Evolutionary conservation across 495 filamentous ascomycete species (phyloP), one percentile per base, ranked within the genome.

Genomic region (Neurospora pannonica): DNA sequence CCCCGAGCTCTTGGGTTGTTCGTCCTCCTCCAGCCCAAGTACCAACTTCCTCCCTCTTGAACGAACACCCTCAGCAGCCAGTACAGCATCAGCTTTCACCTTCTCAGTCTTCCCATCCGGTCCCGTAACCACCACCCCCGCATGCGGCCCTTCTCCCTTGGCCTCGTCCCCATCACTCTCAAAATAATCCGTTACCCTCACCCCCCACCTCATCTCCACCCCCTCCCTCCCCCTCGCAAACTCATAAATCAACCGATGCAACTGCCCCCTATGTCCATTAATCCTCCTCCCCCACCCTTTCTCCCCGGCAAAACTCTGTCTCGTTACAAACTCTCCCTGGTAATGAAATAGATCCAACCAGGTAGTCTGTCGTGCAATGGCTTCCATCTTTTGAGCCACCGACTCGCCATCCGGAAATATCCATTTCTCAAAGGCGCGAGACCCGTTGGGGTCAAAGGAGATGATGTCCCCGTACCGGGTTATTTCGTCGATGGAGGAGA

Each of bases 1-100:
- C 9, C 90, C 89, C 3, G 84, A 87, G 0, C 82, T 79, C 78
- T 89, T 89, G 0, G 89, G 89, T 72, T 85, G 86, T 76, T 90
- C 89, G 72, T 91, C 88, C 75, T 90, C 89, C 73, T 91, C 88
- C 69, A 87, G 88, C 3, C 90, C 90, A 9, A 91, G 82, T 42
- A 90, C 88, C 46, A 91, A 85, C 75, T 86, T 89, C 43, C 89
- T 79, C 13, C 88, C 88, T 46, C 83, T 86, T 21, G 87, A 89
- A 19, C 90, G 82, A 5, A 92, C 88, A 0, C 90, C 90, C 75
- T 92, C 90, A 15, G 89, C 90, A 7, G 88, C 89, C 46, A 92
- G 79, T 0, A 92, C 88, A 5, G 91, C 82, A 74, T 92, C 86
- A 0, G 83, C 90, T 0, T 78, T 74, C 34, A 90, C 81, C 9